Evolutionary conservation across 2,329 filamentous ascomycete genomes (phyloP).

Genomic region (Bipolaris gigantea): DNA sequence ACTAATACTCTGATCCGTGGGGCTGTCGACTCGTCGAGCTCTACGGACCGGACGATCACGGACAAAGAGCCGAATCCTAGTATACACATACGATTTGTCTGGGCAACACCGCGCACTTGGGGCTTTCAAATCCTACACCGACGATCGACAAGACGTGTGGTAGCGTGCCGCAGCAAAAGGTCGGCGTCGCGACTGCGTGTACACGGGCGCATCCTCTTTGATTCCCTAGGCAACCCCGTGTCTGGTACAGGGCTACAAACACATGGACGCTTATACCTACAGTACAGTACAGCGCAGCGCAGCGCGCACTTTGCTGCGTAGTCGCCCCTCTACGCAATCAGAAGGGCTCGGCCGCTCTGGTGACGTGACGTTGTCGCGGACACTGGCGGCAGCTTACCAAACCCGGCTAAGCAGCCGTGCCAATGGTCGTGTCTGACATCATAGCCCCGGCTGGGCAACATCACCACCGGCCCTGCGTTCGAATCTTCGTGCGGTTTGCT

Average conservation of each 20-base stretch:
- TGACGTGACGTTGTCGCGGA: slow-evolving; percentile 12
- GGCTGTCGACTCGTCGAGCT: background rate
- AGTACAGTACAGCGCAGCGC: no score
- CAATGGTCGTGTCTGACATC: slow-evolving; percentile 14
- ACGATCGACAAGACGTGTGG: background rate
- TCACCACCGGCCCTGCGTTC: slow-evolving; percentile 4
- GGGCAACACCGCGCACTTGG: background rate
- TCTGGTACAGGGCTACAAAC: no score
- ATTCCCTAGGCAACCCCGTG: slow-evolving; percentile 1
- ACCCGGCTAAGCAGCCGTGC: slow-evolving; percentile 8
- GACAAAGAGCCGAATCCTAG: background rate
- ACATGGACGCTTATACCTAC: no score
- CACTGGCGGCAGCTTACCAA: slow-evolving; percentile 12
- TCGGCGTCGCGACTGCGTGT: slow-evolving; percentile 6
- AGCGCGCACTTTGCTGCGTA: background rate
- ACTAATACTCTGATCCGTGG: background rate
- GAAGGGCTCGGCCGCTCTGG: slow-evolving; percentile 3
- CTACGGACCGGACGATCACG: slow-evolving; percentile 3
- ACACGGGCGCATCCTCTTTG: slow-evolving; percentile 1
- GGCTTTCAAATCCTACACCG: background rate
- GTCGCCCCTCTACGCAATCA: slow-evolving; percentile 3
- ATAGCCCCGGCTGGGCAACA: slow-evolving; percentile 12
- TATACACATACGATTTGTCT: background rate
- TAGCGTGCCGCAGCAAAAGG: background rate
- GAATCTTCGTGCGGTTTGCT: slow-evolving; percentile 10